A percentile compares a stretch with the other conserved stretches of the same genome.
Conservation (phyloP, 495 filamentous ascomycete genomes). For the Astrocystis sublimbata region DNA sequence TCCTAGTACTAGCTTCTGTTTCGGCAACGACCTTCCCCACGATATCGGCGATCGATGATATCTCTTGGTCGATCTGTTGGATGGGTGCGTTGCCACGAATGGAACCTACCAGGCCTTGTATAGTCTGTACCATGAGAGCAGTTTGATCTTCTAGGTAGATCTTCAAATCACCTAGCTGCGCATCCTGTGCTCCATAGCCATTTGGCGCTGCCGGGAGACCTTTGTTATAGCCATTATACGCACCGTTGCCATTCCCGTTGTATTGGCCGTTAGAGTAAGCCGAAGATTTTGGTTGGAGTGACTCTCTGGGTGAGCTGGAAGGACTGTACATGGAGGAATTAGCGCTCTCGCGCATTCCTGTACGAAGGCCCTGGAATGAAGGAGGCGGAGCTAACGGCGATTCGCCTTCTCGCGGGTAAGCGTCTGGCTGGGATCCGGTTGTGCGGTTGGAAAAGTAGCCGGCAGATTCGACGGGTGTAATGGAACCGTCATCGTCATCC, state of each 20-base stretch:
- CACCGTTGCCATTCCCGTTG: conserved; percentile 30
- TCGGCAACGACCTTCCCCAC: conserved; percentile 68
- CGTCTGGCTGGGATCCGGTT: conserved; percentile 38
- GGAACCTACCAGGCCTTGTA: conserved; percentile 76
- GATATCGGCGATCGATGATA: conserved; percentile 68
- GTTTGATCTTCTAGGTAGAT: conserved; percentile 86
- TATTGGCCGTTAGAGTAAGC: conserved; percentile 31
- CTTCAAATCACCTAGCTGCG: conserved; percentile 70
- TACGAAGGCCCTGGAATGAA: conserved; percentile 51
- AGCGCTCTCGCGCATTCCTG: conserved; percentile 41
- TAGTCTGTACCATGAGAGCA: conserved; percentile 74
- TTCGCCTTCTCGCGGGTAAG: conserved; percentile 25
- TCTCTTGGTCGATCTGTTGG: conserved; percentile 65
- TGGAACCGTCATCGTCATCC: conserved; percentile 66
- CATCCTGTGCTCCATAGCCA: conserved; percentile 35
- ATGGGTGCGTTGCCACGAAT: conserved; percentile 73
- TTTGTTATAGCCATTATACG: conserved; percentile 40
- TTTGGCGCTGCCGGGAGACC: conserved; percentile 37
- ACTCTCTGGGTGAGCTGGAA: conserved; percentile 54
- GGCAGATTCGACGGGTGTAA: conserved; percentile 54
- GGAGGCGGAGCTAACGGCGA: conserved; percentile 43
- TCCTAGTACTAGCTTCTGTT: conserved; percentile 61
- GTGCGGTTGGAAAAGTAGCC: conserved; percentile 54
- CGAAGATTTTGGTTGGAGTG: conserved; percentile 16
- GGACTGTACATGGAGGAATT: conserved; percentile 60